phyloP scores from a whole-genome alignment of 108 stramenopile genomes.

The Nitzschia palea region DNA sequence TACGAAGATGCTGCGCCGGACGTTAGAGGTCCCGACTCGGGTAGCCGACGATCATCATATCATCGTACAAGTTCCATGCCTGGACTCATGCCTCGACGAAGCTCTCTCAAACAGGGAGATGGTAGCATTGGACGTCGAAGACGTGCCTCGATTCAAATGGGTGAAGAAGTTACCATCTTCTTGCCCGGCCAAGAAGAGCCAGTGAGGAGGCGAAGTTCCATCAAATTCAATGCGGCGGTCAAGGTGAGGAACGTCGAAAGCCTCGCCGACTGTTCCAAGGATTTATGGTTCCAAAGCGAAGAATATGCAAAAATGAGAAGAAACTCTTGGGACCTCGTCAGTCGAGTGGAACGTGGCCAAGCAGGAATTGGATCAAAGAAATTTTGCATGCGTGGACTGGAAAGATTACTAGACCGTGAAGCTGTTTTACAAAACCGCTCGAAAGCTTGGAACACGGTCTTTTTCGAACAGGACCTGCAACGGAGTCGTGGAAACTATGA shows the following conservation, averaged over 20 bases:
- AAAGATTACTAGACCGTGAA: not conserved
- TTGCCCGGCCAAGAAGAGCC: conserved; percentile 1
- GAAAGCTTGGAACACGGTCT: conserved; percentile 6
- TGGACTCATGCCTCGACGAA: not conserved
- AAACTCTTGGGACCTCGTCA: conserved; percentile 8
- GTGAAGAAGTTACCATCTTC: not conserved
- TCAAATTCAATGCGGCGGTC: conserved; percentile 1
- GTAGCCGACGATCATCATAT: not conserved
- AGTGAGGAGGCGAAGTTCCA: not conserved
- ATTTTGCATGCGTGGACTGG: conserved; percentile 9
- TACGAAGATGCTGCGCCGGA: conserved; percentile 16
- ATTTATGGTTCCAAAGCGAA: conserved; percentile 12
- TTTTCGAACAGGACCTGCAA: conserved; percentile 2
- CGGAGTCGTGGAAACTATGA: not conserved
- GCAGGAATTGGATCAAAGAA: not conserved
- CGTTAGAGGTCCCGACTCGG: not conserved
- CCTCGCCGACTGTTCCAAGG: not conserved
- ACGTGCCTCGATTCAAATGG: conserved; percentile 4
- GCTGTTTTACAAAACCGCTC: not conserved
- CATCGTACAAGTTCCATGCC: not conserved
- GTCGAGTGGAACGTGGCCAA: conserved; percentile 7
- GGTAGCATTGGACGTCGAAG: not conserved
- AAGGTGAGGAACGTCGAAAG: conserved; percentile 3
- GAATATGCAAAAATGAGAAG: conserved; percentile 1
- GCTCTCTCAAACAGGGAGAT: conserved; percentile 1